Base-by-base conservation (phyloP, 225 moss, liverwort and hornwort genomes). In the Sphagnum contortum region DNA sequence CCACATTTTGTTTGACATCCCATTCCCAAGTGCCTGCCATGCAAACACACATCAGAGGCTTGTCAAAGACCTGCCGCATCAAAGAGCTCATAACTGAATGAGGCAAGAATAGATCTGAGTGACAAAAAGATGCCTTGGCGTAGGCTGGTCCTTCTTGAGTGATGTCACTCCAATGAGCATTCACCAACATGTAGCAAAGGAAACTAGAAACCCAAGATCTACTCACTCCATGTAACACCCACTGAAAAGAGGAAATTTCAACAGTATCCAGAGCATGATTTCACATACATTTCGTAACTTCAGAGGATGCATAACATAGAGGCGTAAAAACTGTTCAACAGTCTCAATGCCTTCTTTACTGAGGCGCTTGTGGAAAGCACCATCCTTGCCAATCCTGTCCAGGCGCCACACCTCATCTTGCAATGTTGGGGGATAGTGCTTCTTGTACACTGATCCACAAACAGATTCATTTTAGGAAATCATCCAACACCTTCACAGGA, bases 1-100 rank as follows among this genome's bases (percentile, higher is more conserved):
- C 81, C 78, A 82, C 81, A 82, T 82, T 68, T 82, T 82, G 68
- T 82, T 82, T 5, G 78, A 82, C 78, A 82, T 82, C 47, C 78
- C 78, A 68, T 82, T 82, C 10, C 81, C 78, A 48, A 82, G 67
- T 3, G 78, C 73, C 81, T 78, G 70, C 58, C 58, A 58, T 7
- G 9, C 4, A 58, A 58, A 6, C 14, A 13, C 10, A 6, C 53
- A 53, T 6, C 53, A 53, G 29, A 29, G 29, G 29, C 29, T 29
- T 29, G 29, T 29, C 29, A 29, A 0, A 29, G 29, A 29, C 29
- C 29, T 29, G 29, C 29, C 1, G 29, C 29, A 29, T 1, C 29
- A 29, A 29, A 29, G 29, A 29, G 29, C 29, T 29, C 1, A 1
- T 29, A 29, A 29, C 29, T 29, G 29, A 29, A 29, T 29, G 29